These are phyloP conservation scores for Salix viminalis DNA, from an alignment of 345 rosid genomes.

Conservation along the genomic window DNA sequence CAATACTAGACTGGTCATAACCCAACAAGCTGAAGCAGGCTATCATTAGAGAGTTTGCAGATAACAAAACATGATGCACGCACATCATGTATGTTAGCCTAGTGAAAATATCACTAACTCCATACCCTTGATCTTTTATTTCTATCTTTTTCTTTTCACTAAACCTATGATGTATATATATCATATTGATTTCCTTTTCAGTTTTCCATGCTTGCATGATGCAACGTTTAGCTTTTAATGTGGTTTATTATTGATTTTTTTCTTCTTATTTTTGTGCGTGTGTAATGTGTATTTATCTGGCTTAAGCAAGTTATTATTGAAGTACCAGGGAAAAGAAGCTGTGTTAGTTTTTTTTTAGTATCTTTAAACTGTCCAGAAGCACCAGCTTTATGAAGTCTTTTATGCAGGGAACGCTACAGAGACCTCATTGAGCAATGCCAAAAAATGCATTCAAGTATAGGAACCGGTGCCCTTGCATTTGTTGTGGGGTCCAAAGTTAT, in stretches of 20 bases:
- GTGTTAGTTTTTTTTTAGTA: background rate
- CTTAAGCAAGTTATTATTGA: background rate
- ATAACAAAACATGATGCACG: background rate
- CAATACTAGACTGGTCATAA: background rate
- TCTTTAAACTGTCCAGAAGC: background rate
- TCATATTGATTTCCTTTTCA: background rate
- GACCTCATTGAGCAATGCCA: conserved; percentile 75
- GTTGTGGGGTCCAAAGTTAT: conserved; percentile 87
- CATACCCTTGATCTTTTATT: background rate
- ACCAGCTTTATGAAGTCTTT: conserved; percentile 15
- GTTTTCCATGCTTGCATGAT: background rate
- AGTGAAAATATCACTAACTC: background rate
- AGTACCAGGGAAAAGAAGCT: background rate
- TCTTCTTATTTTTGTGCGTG: background rate
- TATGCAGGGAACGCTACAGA: conserved; percentile 60
- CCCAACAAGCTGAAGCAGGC: background rate
- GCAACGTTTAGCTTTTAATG: background rate
- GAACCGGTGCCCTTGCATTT: conserved; percentile 90
- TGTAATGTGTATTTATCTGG: background rate
- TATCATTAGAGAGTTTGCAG: background rate
- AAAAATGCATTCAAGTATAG: conserved; percentile 82
- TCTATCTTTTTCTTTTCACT: background rate
- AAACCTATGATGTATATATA: background rate
- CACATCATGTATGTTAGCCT: background rate
- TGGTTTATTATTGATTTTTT: background rate